Evolutionary conservation across 2,329 filamentous ascomycete species (phyloP).

Genomic region (Chaetomiaceae sp.): DNA sequence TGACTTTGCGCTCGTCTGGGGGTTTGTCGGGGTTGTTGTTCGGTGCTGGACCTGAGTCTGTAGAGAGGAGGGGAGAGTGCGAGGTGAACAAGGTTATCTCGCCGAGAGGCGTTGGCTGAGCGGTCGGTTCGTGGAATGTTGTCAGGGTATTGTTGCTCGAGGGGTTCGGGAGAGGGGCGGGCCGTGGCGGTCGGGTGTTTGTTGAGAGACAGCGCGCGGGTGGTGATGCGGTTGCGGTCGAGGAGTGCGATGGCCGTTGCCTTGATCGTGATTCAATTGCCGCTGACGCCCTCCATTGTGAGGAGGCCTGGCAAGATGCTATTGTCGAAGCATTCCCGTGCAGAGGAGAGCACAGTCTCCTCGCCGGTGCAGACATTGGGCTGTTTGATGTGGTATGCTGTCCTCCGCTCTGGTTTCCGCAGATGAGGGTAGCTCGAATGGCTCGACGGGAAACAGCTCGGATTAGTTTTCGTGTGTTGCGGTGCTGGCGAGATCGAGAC

Average conservation of each 20-base stretch:
- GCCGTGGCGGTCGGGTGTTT: constrained; percentile 10
- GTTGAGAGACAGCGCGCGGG: neutral
- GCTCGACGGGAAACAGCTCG: too few relatives aligned
- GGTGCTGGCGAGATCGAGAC: too few relatives aligned
- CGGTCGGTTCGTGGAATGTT: constrained; percentile 16
- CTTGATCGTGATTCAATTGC: constrained; percentile 4
- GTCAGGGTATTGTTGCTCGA: neutral
- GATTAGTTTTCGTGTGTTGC: neutral
- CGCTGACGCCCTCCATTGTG: neutral
- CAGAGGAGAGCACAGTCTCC: constrained; percentile 11
- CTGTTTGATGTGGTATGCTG: neutral
- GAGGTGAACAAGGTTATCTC: constrained; percentile 42
- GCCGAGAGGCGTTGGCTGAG: constrained; percentile 28
- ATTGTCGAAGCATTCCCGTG: neutral
- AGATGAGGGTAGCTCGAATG: neutral
- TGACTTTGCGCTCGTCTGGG: constrained; percentile 54
- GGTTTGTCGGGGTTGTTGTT: constrained; percentile 25
- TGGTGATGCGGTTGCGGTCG: neutral
- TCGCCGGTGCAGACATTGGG: constrained; percentile 18
- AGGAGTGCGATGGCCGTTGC: neutral
- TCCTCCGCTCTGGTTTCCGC: neutral
- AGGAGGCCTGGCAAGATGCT: neutral
- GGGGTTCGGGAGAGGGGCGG: constrained; percentile 15
- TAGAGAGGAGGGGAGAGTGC: constrained; percentile 23
- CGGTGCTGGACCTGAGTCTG: constrained; percentile 30